phyloP scores from a whole-genome alignment of 768 basidiomycete species.

The Phanerodontia chrysosporium region DNA sequence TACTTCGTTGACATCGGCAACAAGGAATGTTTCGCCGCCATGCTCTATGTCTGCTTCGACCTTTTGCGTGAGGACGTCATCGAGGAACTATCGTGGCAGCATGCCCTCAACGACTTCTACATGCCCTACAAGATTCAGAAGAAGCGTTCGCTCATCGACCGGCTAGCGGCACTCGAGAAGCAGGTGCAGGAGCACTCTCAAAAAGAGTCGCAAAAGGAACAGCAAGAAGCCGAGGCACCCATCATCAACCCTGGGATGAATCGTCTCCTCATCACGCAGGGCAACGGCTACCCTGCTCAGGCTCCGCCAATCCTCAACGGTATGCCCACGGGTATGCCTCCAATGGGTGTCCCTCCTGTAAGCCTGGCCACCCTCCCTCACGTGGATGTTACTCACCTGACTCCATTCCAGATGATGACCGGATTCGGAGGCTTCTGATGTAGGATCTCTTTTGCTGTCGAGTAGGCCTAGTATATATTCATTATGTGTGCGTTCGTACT shows the following conservation, averaged over 20 bases:
- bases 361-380: too few relatives aligned
- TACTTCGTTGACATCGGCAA: constrained; percentile 99
- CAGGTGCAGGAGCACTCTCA: constrained; percentile 84
- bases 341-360: constrained; percentile 55
- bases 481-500: not conserved
- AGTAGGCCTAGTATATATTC: not conserved
- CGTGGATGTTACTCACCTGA: too few relatives aligned
- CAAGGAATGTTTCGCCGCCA: constrained; percentile 93
- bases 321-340: constrained; percentile 28
- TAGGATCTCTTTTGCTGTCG: not conserved
- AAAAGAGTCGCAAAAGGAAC: constrained; percentile 86
- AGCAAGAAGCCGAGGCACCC: constrained; percentile 79
- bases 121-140: constrained; percentile 95
- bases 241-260: constrained; percentile 82
- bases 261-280: constrained; percentile 68
- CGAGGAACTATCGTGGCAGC: constrained; percentile 94
- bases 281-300: constrained; percentile 61
- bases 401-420: constrained; percentile 49
- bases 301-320: constrained; percentile 65
- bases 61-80: constrained; percentile 90
- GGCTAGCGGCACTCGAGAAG: constrained; percentile 79
- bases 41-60: constrained; percentile 92
- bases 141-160: constrained; percentile 74
- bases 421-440: constrained; percentile 47
- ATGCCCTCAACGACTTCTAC: constrained; percentile 93